Base-by-base conservation (phyloP, 2,329 filamentous ascomycete species). In the Geosmithia flava region DNA sequence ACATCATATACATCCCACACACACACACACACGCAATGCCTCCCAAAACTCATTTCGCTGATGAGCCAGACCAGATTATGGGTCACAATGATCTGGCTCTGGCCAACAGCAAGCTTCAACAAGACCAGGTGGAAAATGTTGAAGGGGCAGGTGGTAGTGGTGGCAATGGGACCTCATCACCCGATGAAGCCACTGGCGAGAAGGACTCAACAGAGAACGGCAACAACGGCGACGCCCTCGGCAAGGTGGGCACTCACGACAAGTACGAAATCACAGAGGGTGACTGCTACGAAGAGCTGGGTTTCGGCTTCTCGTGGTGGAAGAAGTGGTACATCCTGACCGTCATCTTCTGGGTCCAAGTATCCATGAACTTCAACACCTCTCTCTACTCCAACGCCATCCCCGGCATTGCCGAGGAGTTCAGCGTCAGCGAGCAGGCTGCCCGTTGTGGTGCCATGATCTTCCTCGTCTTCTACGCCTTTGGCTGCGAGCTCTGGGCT, bases 401-500 rank as follows among this genome's bases (percentile, higher is more conserved):
- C 27, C 59, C 61, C 1, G 82, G 83, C 20, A 85, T 88, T 46
- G 69, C 76, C 0, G 68, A 81, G 19, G 74, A 88, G 51, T 93
- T 86, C 54, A 54, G 66, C 44, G 81, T 91, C 52, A 83, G 80
- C 52, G 68, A 68, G 27, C 83, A 87, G 61, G 79, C 76, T 3
- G 85, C 82, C 4, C 78, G 85, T 48, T 76, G 78, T 49, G 87
- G 87, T 59, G 84, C 85, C 50, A 83, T 85, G 67, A 78, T 89
- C 52, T 93, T 91, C 67, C 67, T 94, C 40, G 74, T 93, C 46
- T 64, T 81, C 2, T 93, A 94, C 61, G 87, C 86, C 39, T 90
- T 93, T 60, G 87, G 87, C 37, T 93, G 87, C 61, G 87, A 93
- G 63, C 73, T 91, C 0, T 93, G 87, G 87, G 87, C 87, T 0